Evolutionary conservation across 163 green algal species (phyloP).

Genomic region (Picocystis sp.): DNA sequence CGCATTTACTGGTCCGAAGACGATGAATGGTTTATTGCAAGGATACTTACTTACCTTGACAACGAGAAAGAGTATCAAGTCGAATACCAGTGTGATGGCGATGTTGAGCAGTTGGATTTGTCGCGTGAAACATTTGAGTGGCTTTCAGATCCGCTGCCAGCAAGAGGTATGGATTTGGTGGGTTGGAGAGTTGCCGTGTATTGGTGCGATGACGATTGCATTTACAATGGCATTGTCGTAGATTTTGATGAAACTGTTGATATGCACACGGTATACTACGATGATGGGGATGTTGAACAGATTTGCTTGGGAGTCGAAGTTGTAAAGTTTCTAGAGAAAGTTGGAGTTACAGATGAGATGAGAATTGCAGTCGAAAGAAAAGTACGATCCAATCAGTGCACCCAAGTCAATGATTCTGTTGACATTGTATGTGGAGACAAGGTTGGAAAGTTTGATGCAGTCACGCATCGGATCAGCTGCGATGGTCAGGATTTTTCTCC

Average conservation of each 20-base stretch:
- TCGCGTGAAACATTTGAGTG: constrained; percentile 23
- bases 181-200: constrained; percentile 32
- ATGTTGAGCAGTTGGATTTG: constrained; percentile 43
- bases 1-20: constrained; percentile 42
- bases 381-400: too few species aligned
- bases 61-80: constrained; percentile 31
- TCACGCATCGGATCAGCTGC: too few species aligned
- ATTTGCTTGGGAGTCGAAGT: too few species aligned
- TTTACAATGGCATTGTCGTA: constrained; percentile 26
- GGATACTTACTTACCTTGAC: background rate
- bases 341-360: too few species aligned
- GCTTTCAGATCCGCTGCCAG: constrained; percentile 6
- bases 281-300: constrained; percentile 11
- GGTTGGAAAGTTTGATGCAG: too few species aligned
- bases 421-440: too few species aligned
- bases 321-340: too few species aligned
- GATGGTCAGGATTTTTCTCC: too few species aligned
- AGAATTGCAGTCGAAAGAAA: too few species aligned
- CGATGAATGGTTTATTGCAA: constrained; percentile 36
- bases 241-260: constrained; percentile 9
- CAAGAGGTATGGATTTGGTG: constrained; percentile 7
- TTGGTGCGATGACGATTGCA: constrained; percentile 19
- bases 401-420: too few species aligned
- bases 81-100: constrained; percentile 42
- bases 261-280: constrained; percentile 21